Evolutionary conservation across 129 eudicot species (phyloP).

Genomic region (Dittrichia graveolens): DNA sequence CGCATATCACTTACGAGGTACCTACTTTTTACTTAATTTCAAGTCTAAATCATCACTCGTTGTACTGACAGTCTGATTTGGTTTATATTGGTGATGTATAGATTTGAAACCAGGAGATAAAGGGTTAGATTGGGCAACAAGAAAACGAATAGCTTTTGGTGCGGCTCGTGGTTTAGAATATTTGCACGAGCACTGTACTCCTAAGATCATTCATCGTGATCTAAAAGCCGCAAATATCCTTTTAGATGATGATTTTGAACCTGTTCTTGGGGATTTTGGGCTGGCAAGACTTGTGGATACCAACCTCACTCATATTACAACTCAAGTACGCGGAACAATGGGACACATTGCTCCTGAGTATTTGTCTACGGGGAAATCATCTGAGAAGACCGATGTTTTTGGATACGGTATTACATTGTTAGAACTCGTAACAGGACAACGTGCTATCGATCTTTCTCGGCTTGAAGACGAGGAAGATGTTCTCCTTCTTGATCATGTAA

Average conservation of each 20-base stretch:
- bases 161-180: slow-evolving; percentile 93
- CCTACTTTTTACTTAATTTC: not conserved
- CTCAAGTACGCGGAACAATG: slow-evolving; percentile 98
- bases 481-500: slow-evolving; percentile 89
- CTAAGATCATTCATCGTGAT: slow-evolving; percentile 92
- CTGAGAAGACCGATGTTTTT: slow-evolving; percentile 91
- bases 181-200: slow-evolving; percentile 89
- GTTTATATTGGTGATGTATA: slow-evolving; percentile 15
- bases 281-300: slow-evolving; percentile 79
- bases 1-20: slow-evolving; percentile 90
- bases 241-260: slow-evolving; percentile 71
- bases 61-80: not conserved
- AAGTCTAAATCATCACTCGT: no score
- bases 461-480: slow-evolving; percentile 97
- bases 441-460: slow-evolving; percentile 88
- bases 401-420: slow-evolving; percentile 90
- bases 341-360: slow-evolving; percentile 99
- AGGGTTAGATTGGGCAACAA: slow-evolving; percentile 78
- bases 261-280: slow-evolving; percentile 96
- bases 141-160: slow-evolving; percentile 81
- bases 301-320: slow-evolving; percentile 75
- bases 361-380: slow-evolving; percentile 88
- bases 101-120: slow-evolving; percentile 84
- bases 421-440: slow-evolving; percentile 93
- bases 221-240: slow-evolving; percentile 91